Percentiles rank a stretch among this genome's conserved stretches.
Evolutionary conservation across 495 filamentous ascomycete genomes (phyloP).

Genomic region (Neurospora sp.): DNA sequence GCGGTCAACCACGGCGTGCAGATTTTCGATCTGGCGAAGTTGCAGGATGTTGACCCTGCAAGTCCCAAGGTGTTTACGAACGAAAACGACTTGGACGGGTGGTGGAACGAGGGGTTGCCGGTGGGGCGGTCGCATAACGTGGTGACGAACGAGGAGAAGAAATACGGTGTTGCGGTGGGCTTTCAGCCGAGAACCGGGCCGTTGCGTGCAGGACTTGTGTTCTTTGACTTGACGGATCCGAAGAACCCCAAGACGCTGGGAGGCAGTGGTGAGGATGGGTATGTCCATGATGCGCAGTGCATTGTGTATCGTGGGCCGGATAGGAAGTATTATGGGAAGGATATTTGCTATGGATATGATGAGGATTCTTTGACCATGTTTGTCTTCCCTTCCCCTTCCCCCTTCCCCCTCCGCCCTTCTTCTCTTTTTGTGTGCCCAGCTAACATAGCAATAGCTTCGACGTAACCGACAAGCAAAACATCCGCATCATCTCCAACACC

Average conservation of each 20-base stretch:
- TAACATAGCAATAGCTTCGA: slow-evolving; percentile 28
- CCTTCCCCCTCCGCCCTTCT: neutral
- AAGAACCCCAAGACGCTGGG: slow-evolving; percentile 38
- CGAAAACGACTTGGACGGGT: slow-evolving; percentile 26
- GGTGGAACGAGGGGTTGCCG: slow-evolving; percentile 17
- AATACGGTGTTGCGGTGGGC: slow-evolving; percentile 35
- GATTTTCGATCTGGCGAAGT: slow-evolving; percentile 41
- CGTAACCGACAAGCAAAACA: slow-evolving; percentile 39
- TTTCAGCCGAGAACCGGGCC: slow-evolving; percentile 27
- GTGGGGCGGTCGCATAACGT: slow-evolving; percentile 40
- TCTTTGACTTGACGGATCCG: slow-evolving; percentile 39
- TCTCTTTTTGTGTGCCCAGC: neutral
- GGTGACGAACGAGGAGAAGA: slow-evolving; percentile 36
- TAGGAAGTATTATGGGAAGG: slow-evolving; percentile 34
- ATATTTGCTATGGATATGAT: slow-evolving; percentile 51
- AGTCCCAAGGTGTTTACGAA: slow-evolving; percentile 21
- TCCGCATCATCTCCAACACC: slow-evolving; percentile 41
- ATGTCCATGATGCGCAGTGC: slow-evolving; percentile 50
- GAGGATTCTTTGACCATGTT: slow-evolving; percentile 32
- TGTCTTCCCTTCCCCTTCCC: neutral
- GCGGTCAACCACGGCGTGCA: slow-evolving; percentile 38
- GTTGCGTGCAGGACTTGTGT: slow-evolving; percentile 37
- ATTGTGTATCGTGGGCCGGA: slow-evolving; percentile 46
- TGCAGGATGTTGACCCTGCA: slow-evolving; percentile 8
- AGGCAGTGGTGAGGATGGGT: slow-evolving; percentile 38